Conservation (phyloP, 208 protist genomes). For the Leishmania amazonensis region DNA sequence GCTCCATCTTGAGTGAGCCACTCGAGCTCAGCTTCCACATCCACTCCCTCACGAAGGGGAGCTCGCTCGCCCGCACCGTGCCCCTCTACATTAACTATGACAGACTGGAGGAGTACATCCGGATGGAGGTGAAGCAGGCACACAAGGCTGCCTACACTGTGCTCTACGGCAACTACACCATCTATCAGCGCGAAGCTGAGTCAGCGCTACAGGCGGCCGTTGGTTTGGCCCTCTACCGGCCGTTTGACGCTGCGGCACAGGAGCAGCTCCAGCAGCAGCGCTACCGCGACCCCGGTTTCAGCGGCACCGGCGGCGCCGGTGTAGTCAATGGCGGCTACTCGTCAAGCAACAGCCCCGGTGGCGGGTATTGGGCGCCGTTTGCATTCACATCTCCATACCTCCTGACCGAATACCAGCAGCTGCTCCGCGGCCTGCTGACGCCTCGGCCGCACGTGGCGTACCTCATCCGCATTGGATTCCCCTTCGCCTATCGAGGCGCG, state of each 20-base stretch:
- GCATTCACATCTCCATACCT: conserved; percentile 38
- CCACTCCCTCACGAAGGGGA: conserved; percentile 38
- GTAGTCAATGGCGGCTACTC: not conserved
- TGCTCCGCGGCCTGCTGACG: conserved; percentile 31
- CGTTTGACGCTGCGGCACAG: conserved; percentile 37
- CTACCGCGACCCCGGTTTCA: not conserved
- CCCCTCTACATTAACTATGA: conserved; percentile 45
- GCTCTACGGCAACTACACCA: conserved; percentile 45
- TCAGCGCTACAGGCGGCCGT: conserved; percentile 33
- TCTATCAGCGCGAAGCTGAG: conserved; percentile 40
- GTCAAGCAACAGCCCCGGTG: not conserved
- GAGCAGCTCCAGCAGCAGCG: conserved; percentile 27
- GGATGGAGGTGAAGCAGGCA: conserved; percentile 43
- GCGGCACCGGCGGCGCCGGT: not conserved
- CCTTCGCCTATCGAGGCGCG: conserved; percentile 28
- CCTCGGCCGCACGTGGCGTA: conserved; percentile 34
- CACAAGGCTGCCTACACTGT: conserved; percentile 61
- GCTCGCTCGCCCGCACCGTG: conserved; percentile 29
- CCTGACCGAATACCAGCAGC: conserved; percentile 38
- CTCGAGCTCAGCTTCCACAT: conserved; percentile 51
- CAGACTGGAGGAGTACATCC: conserved; percentile 43
- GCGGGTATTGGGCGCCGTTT: not conserved
- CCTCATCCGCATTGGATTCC: conserved; percentile 35
- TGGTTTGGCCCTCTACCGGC: conserved; percentile 44
- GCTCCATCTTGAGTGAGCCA: conserved; percentile 29